These are phyloP conservation scores for Penicillium subrubescens DNA, from an alignment of 495 filamentous ascomycete genomes.

Conservation along the genomic window DNA sequence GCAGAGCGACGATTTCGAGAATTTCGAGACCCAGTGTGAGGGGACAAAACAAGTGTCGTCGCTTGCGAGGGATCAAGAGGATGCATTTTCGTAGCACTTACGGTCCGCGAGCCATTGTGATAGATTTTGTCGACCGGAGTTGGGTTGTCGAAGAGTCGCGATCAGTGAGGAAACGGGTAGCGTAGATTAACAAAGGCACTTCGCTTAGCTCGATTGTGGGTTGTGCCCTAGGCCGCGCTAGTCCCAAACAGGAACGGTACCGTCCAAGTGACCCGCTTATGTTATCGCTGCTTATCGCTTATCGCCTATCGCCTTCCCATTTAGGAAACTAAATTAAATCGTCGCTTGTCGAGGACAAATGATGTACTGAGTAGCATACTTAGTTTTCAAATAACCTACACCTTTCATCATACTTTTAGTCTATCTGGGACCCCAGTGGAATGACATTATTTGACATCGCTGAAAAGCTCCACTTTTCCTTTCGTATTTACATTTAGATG, in stretches of 20 bases:
- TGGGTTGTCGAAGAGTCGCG: conserved; percentile 47
- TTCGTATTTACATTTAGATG: conserved; percentile 51
- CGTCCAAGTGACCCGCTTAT: conserved; percentile 9
- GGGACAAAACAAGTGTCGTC: conserved; percentile 5
- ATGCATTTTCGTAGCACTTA: conserved; percentile 44
- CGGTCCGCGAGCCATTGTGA: conserved; percentile 70
- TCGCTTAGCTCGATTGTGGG: conserved; percentile 44
- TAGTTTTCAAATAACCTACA: neutral
- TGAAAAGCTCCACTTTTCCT: conserved; percentile 26
- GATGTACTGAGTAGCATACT: neutral
- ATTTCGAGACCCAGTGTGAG: neutral
- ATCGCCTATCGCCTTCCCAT: conserved; percentile 1
- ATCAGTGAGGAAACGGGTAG: conserved; percentile 23
- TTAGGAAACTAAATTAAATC: conserved; percentile 5
- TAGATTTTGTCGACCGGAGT: conserved; percentile 49
- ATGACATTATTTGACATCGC: conserved; percentile 27
- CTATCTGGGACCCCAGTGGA: neutral
- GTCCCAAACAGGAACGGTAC: conserved; percentile 17
- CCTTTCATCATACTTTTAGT: neutral
- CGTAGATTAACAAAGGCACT: conserved; percentile 32
- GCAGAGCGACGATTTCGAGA: conserved; percentile 3
- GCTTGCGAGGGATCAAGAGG: neutral
- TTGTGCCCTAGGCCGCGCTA: conserved; percentile 39
- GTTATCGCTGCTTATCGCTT: conserved; percentile 8
- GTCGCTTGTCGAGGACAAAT: neutral